Conservation (phyloP, 768 basidiomycete genomes). For the Boletales sp. region DNA sequence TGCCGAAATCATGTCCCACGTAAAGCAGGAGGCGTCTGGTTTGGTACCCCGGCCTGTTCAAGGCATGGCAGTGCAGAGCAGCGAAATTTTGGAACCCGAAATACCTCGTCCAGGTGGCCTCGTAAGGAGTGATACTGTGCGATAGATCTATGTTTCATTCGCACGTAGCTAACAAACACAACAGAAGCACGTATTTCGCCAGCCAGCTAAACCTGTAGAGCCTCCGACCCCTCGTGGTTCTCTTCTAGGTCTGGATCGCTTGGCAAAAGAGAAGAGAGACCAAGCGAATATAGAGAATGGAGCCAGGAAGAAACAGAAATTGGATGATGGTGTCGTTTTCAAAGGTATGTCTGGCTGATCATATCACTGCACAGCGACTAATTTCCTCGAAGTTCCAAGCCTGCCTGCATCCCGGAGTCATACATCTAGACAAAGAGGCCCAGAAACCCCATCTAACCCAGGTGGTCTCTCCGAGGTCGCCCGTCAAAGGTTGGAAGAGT, state of each 20-base stretch:
- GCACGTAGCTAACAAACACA: slow-evolving; percentile 2
- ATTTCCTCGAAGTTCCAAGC: slow-evolving; percentile 58
- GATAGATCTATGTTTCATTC: slow-evolving; percentile 11
- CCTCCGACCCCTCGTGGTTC: slow-evolving; percentile 79
- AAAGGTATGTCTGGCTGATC: slow-evolving; percentile 57
- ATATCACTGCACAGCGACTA: not conserved
- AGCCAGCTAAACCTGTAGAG: slow-evolving; percentile 68
- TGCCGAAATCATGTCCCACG: slow-evolving; percentile 72
- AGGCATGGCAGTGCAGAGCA: slow-evolving; percentile 75
- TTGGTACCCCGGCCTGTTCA: slow-evolving; percentile 50
- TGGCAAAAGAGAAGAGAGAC: slow-evolving; percentile 85
- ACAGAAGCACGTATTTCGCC: slow-evolving; percentile 78
- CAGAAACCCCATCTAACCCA: slow-evolving; percentile 92
- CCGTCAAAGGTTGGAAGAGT: slow-evolving; percentile 69
- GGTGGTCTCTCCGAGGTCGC: slow-evolving; percentile 82
- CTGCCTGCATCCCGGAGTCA: slow-evolving; percentile 56
- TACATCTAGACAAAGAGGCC: slow-evolving; percentile 70
- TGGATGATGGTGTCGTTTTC: slow-evolving; percentile 69
- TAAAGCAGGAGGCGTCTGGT: slow-evolving; percentile 58
- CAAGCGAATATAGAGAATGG: slow-evolving; percentile 44
- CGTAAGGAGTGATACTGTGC: slow-evolving; percentile 59
- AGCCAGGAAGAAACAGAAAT: slow-evolving; percentile 59
- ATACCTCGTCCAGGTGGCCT: slow-evolving; percentile 76
- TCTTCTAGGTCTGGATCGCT: slow-evolving; percentile 78
- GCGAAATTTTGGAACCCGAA: slow-evolving; percentile 82